Evolutionary conservation across 2,329 filamentous ascomycete species (phyloP).

Genomic region (Talaromyces sp.): DNA sequence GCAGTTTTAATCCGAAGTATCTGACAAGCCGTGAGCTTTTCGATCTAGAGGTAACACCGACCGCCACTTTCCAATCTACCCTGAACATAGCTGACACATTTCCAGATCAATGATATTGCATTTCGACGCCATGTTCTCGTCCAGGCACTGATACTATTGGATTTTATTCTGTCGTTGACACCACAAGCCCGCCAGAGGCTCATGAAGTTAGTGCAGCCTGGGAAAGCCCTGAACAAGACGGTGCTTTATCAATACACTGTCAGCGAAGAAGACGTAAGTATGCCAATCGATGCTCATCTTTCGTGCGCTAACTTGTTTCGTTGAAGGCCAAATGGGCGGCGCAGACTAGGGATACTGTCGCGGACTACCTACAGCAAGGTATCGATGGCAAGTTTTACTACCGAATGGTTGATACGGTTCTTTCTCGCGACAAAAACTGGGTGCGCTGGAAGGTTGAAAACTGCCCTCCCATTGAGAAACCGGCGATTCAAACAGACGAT

Average conservation of each 20-base stretch:
- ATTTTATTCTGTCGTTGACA: constrained; percentile 90
- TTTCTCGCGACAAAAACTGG: constrained; percentile 97
- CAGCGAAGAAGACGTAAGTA: constrained; percentile 71
- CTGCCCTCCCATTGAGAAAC: constrained; percentile 78
- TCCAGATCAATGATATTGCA: constrained; percentile 80
- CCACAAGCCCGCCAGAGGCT: constrained; percentile 75
- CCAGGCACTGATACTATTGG: constrained; percentile 87
- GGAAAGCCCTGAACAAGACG: constrained; percentile 71
- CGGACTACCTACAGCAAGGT: constrained; percentile 74
- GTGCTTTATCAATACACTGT: constrained; percentile 78
- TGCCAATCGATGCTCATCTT: constrained; percentile 8
- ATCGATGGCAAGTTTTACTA: constrained; percentile 87
- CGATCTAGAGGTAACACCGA: constrained; percentile 68
- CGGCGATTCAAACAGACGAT: constrained; percentile 62
- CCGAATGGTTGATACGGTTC: constrained; percentile 92
- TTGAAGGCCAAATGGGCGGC: constrained; percentile 74
- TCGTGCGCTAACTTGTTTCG: constrained; percentile 20
- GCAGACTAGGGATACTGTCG: constrained; percentile 71
- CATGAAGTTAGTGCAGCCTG: constrained; percentile 29
- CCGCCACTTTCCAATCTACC: background rate
- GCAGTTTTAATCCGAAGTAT: constrained; percentile 93
- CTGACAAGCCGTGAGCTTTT: constrained; percentile 96
- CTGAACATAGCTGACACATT: background rate
- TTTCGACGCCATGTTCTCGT: constrained; percentile 93
- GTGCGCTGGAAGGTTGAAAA: constrained; percentile 96